These are phyloP conservation scores for Mallotus japonicus DNA, from an alignment of 441 rosid genomes.

Conservation along the genomic window DNA sequence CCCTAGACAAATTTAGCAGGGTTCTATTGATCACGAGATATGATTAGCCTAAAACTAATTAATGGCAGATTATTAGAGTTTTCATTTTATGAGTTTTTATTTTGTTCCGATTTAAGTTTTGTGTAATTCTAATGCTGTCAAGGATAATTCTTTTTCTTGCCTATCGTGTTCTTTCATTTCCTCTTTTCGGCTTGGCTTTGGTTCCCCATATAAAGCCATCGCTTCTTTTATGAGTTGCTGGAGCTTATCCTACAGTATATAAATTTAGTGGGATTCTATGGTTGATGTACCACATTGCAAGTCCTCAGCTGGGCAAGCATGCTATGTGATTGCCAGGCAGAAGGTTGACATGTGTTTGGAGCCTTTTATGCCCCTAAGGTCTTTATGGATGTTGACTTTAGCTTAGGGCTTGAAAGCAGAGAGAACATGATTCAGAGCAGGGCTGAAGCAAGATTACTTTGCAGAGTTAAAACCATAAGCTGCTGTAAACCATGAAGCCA, in stretches of 20 bases:
- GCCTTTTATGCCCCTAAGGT: background rate
- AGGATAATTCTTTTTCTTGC: background rate
- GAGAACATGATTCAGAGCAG: background rate
- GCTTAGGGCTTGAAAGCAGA: background rate
- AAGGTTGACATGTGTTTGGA: background rate
- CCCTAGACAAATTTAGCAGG: background rate
- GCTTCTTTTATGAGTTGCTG: background rate
- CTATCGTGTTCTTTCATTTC: background rate
- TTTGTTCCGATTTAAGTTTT: background rate
- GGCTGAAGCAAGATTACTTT: background rate
- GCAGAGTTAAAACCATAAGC: background rate
- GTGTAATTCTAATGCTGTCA: too few species aligned
- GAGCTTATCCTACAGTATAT: background rate
- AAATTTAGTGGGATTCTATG: background rate
- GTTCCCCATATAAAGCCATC: background rate
- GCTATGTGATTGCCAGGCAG: background rate
- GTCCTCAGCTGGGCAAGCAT: background rate
- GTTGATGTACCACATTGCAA: background rate
- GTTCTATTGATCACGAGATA: background rate
- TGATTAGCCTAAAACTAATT: background rate
- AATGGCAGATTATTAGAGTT: background rate
- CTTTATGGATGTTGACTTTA: background rate
- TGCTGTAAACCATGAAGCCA: background rate
- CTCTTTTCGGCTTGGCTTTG: background rate
- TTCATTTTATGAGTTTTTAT: background rate